phyloP scores from a whole-genome alignment of 2,329 filamentous ascomycete species.

The Nannizziopsis barbatae region DNA sequence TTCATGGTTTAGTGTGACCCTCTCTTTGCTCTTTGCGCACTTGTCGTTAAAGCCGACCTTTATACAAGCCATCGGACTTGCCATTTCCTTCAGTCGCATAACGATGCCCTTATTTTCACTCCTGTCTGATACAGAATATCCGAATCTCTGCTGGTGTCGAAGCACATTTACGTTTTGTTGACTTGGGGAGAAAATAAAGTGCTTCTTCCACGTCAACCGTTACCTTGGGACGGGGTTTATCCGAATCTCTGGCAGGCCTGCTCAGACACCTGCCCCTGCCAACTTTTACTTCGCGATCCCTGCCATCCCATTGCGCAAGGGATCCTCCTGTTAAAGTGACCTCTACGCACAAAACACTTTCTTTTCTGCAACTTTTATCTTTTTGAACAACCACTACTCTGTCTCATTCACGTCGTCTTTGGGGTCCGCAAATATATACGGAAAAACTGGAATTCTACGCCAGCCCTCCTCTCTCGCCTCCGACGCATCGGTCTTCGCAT shows the following conservation, averaged over 20 bases:
- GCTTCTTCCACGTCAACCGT: not conserved
- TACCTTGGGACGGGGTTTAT: not conserved
- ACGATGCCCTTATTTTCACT: constrained; percentile 3
- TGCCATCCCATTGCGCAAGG: constrained; percentile 8
- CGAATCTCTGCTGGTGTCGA: not conserved
- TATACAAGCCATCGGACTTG: not conserved
- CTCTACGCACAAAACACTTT: constrained; percentile 1
- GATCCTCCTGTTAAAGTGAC: not conserved
- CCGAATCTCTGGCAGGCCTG: constrained; percentile 1
- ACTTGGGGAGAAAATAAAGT: not conserved
- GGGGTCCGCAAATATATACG: constrained; percentile 15
- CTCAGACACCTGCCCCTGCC: constrained; percentile 3
- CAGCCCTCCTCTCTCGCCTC: constrained; percentile 53
- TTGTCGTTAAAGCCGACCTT: not conserved
- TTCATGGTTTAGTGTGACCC: constrained; percentile 6
- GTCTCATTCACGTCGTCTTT: not conserved
- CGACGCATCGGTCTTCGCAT: constrained; percentile 47
- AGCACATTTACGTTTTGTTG: not conserved
- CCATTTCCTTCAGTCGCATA: not conserved
- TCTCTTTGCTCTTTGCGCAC: not conserved
- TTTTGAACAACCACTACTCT: not conserved
- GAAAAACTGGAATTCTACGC: constrained; percentile 56
- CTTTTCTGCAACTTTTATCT: constrained; percentile 4
- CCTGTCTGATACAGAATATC: not conserved
- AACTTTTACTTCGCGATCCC: constrained; percentile 10